Evolutionary conservation across 176 grass and related monocot genomes (phyloP), one percentile per base, ranked within the genome.

Genomic region (Chloris gayana): DNA sequence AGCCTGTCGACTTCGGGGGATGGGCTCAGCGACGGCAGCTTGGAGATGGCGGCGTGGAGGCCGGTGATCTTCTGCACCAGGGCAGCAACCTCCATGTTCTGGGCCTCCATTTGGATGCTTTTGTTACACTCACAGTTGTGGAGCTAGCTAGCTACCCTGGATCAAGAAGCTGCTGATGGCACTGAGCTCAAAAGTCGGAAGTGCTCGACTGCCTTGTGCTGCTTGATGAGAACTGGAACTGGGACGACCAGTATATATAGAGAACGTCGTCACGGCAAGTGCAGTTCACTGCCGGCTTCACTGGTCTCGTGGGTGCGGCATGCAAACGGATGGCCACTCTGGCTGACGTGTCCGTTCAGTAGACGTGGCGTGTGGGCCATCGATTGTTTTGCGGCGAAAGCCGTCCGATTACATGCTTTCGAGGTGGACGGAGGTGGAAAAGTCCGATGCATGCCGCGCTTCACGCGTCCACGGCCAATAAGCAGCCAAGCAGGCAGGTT

Each of bases 11-110:
- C 94, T 4, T 80, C 80, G 38, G 50, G 56, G 7, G 82, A 88
- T 4, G 94, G 94, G 60, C 81, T 88, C 25, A 97, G 89, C 15
- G 64, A 81, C 15, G 70, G 82, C 33, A 97, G 84, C 81, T 83
- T 83, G 44, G 81, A 45, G 32, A 97, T 85, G 39, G 68, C 70
- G 5, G 74, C 67, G 73, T 86, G 84, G 71, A 97, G 77, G 18
- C 62, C 76, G 1, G 82, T 18, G 79, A 93, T 91, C 74, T 80
- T 93, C 25, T 84, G 15, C 22, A 97, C 84, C 34, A 97, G 44
- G 32, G 84, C 44, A 50, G 76, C 72, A 24, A 87, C 89, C 46
- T 90, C 88, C 56, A 60, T 33, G 81, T 81, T 75, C 7, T 87
- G 76, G 75, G 69, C 58, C 25, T 39, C 89, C 88, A 93, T 90